Conservation (phyloP, 306 rosid genomes). For the Gillenia trifoliata region DNA sequence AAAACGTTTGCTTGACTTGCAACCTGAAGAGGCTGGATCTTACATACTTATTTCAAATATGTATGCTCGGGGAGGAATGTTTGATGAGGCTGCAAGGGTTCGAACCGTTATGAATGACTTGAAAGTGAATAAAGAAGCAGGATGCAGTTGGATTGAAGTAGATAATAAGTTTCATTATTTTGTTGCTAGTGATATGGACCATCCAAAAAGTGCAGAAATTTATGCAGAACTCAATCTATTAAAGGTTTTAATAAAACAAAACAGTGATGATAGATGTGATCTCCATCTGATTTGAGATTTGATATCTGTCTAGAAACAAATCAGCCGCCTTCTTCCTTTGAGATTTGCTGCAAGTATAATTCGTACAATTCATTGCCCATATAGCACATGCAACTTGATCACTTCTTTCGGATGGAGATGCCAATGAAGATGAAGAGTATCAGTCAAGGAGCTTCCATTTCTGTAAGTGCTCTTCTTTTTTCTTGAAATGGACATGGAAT, state of each 20-base stretch:
- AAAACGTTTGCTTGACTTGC: constrained; percentile 40
- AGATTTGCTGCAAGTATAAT: neutral
- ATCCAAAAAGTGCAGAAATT: constrained; percentile 41
- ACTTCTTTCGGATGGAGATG: neutral
- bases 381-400: neutral
- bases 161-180: constrained; percentile 42
- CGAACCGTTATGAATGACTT: constrained; percentile 48
- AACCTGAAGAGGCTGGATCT: constrained; percentile 44
- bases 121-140: constrained; percentile 45
- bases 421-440: neutral
- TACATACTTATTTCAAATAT: constrained; percentile 47
- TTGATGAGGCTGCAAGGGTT: constrained; percentile 46
- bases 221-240: constrained; percentile 34
- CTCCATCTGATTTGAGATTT: neutral
- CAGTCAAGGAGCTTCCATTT: neutral
- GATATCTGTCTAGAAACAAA: neutral
- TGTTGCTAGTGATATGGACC: constrained; percentile 41
- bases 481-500: neutral
- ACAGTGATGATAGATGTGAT: neutral
- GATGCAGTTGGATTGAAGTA: constrained; percentile 47
- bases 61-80: constrained; percentile 43
- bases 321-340: neutral
- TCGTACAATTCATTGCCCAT: neutral
- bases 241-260: constrained; percentile 20
- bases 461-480: neutral